Base-by-base conservation (phyloP, 495 filamentous ascomycete species). In the Neurospora sp. region DNA sequence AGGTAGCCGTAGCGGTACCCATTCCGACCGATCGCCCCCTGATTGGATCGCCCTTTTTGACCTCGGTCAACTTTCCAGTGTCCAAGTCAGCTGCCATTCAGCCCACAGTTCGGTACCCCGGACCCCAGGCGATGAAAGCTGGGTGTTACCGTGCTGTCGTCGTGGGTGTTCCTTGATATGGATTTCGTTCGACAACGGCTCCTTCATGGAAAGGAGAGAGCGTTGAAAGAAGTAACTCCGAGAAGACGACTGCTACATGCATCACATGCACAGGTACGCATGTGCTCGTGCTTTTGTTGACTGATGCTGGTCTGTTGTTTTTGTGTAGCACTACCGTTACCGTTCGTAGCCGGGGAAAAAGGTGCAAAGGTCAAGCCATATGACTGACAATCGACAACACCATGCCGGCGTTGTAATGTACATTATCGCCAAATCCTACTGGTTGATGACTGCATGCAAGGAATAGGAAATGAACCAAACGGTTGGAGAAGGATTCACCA, bases 31-130 rank as follows among this genome's bases (percentile, higher is more conserved):
- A 68, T 45, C 10, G 73, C 31, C 17, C 31, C 20, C 35, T 38
- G 70, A 71, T 71, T 71, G 70, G 70, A 37, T 65, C 22, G 53
- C 35, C 20, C 45, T 12, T 68, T 68, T 68, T 39, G 48, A 71
- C 70, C 70, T 68, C 45, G 70, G 70, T 45, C 70, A 31, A 71
- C 35, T 71, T 71, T 68, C 37, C 35, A 38, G 53, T 42, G 61
- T 16, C 70, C 40, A 71, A 22, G 44, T 39, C 70, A 42, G 40
- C 38, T 22, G 48, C 70, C 27, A 20, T 39, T 42, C 38, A 53
- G 39, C 20, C 70, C 73, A 22, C 70, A 39, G 35, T 40, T 72
- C 53, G 53, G 70, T 40, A 72, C 35, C 37, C 37, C 8, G 53
- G 22, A 16, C 22, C 53, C 53, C 10, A 31, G 27, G 27, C 14